Conservation (phyloP, 2,329 filamentous ascomycete species). For the Aplosporella prunicola region DNA sequence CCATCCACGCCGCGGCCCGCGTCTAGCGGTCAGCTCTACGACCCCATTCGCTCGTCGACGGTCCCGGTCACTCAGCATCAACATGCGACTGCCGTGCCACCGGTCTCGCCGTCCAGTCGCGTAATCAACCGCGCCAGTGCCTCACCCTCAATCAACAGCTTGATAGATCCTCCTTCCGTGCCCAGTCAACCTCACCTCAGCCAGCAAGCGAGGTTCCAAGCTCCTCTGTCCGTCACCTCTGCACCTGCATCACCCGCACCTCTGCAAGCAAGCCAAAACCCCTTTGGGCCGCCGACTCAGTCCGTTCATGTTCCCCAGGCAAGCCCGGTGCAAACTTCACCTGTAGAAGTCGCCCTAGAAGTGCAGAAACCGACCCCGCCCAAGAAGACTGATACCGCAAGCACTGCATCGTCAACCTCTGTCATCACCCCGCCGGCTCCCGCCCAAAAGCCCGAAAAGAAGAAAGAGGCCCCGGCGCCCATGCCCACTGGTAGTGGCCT, state of each 20-base stretch:
- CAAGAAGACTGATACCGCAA: constrained; percentile 27
- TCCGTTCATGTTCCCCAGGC: constrained; percentile 12
- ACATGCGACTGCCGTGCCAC: constrained; percentile 34
- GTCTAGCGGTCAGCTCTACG: constrained; percentile 74
- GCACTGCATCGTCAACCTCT: constrained; percentile 36
- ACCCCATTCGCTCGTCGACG: constrained; percentile 66
- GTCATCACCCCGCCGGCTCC: constrained; percentile 33
- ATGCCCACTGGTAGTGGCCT: constrained; percentile 55
- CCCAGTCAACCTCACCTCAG: constrained; percentile 24
- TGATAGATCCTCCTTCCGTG: constrained; percentile 61
- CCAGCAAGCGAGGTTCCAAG: constrained; percentile 17
- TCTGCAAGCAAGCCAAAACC: constrained; percentile 3
- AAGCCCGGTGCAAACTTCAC: constrained; percentile 13
- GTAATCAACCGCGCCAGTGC: constrained; percentile 64
- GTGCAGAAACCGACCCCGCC: no score
- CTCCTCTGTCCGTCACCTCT: constrained; percentile 29
- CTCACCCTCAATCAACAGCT: constrained; percentile 83
- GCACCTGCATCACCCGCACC: constrained; percentile 29
- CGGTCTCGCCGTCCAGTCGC: constrained; percentile 37
- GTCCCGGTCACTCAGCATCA: constrained; percentile 28
- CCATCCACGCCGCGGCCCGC: constrained; percentile 43
- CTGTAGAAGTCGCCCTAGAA: constrained; percentile 31
- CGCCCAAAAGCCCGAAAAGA: constrained; percentile 44
- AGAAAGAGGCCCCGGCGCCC: constrained; percentile 48
- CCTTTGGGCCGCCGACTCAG: constrained; percentile 8